Base-by-base conservation (phyloP, 139 green algal genomes). In the Zygnema circumcarinatum region DNA sequence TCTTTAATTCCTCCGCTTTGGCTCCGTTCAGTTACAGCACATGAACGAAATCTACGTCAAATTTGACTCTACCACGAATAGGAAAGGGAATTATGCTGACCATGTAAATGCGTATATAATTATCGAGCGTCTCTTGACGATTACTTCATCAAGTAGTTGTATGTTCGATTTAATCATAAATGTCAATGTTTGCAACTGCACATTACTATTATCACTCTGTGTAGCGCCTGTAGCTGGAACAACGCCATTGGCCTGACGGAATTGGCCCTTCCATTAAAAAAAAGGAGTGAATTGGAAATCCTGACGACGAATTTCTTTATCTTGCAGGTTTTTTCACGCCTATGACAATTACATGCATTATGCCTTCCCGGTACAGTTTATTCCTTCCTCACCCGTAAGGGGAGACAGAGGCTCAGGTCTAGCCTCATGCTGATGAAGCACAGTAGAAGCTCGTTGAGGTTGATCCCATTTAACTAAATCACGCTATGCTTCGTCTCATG, bases 261-360 rank as follows among this genome's bases (percentile, higher is more conserved):
- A n/a, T n/a, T n/a, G n/a, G n/a, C n/a, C n/a, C n/a, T n/a, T n/a
- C n/a, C n/a, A n/a, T n/a, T n/a, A n/a, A n/a, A n/a, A n/a, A n/a
- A n/a, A n/a, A n/a, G n/a, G n/a, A n/a, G n/a, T n/a, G n/a, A n/a
- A n/a, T n/a, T n/a, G n/a, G n/a, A n/a, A n/a, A n/a, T n/a, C n/a
- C n/a, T n/a, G n/a, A n/a, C n/a, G n/a, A n/a, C n/a, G n/a, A n/a
- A n/a, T 62, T 62, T 62, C 16, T 62, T 62, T 62, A 25, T 62
- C 16, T 62, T 67, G 74, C 78, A 84, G 78, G 88, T 93, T 93
- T 82, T 52, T 84, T 22, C 76, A 92, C 38, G 75, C 89, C 56
- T 92, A 87, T 81, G 88, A 92, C 79, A 73, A 72, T 33, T 93
- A 93, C 78, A 90, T 92, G 56, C 54, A 47, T 1, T 54, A 92